phyloP scores from a whole-genome alignment of 805 yeast species.

The Schwanniomyces polymorphus region DNA sequence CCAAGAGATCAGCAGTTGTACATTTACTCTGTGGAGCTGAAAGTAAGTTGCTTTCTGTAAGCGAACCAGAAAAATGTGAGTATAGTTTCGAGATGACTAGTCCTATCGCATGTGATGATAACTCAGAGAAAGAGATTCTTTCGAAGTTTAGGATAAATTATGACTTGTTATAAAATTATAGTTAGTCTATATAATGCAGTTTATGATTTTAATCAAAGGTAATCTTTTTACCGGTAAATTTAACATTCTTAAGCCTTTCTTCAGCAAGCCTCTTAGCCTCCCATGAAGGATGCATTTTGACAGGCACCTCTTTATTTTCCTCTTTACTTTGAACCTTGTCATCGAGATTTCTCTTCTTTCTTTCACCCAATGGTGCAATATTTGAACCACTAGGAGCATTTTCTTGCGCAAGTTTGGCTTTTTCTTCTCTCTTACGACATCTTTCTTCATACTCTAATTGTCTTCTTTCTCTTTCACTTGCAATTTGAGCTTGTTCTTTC shows the following conservation, averaged over 20 bases:
- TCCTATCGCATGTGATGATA: slow-evolving; percentile 46
- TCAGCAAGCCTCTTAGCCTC: slow-evolving; percentile 79
- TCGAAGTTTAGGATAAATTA: slow-evolving; percentile 26
- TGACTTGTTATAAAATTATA: slow-evolving; percentile 12
- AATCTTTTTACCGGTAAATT: slow-evolving; percentile 83
- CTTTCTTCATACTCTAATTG: slow-evolving; percentile 73
- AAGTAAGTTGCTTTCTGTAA: slow-evolving; percentile 58
- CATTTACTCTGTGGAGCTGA: slow-evolving; percentile 65
- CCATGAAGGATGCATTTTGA: slow-evolving; percentile 92
- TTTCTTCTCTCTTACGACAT: slow-evolving; percentile 62
- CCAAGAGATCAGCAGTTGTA: slow-evolving; percentile 68
- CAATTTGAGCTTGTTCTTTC: slow-evolving; percentile 56
- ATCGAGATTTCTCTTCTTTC: slow-evolving; percentile 13
- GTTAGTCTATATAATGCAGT: slow-evolving; percentile 2
- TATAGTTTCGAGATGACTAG: slow-evolving; percentile 55
- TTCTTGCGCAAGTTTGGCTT: slow-evolving; percentile 30
- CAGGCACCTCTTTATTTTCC: not conserved
- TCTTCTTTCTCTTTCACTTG: slow-evolving; percentile 56
- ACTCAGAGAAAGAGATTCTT: slow-evolving; percentile 26
- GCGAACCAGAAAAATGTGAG: slow-evolving; percentile 88
- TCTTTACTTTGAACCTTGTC: slow-evolving; percentile 8
- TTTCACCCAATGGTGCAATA: slow-evolving; percentile 38
- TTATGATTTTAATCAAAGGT: slow-evolving; percentile 51
- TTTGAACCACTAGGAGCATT: slow-evolving; percentile 40
- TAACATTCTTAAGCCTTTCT: slow-evolving; percentile 60